Evolutionary conservation across 805 yeast genomes (phyloP).

Genomic region (Saccharomycopsis sp.): DNA sequence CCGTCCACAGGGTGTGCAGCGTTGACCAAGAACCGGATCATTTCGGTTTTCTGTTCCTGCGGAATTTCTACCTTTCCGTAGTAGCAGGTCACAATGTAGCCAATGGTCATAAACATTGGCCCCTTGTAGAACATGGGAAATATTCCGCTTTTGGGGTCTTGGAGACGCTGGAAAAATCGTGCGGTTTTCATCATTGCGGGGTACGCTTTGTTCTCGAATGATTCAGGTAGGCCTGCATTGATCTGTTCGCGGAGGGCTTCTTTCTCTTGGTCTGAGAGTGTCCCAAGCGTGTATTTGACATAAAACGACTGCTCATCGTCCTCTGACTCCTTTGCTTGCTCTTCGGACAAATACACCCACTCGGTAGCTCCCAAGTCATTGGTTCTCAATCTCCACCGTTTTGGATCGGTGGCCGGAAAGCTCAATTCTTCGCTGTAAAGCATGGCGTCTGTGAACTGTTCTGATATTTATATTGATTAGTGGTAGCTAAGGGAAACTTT

Average conservation of each 20-base stretch:
- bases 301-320: conserved; percentile 38
- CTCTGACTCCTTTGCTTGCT: conserved; percentile 32
- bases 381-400: conserved; percentile 67
- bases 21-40: conserved; percentile 82
- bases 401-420: conserved; percentile 59
- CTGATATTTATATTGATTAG: too few species aligned
- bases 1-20: conserved; percentile 96
- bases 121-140: conserved; percentile 94
- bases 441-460: too few species aligned
- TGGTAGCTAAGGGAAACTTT: too few species aligned
- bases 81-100: conserved; percentile 71
- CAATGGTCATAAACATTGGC: conserved; percentile 95
- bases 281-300: conserved; percentile 44
- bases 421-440: conserved; percentile 57
- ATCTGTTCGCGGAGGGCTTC: conserved; percentile 26
- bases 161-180: conserved; percentile 58
- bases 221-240: background rate
- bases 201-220: background rate
- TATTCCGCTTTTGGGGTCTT: conserved; percentile 70
- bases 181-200: conserved; percentile 48
- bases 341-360: conserved; percentile 61
- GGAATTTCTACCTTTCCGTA: conserved; percentile 64
- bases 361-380: conserved; percentile 69
- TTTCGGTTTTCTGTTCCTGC: conserved; percentile 55
- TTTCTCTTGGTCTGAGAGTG: conserved; percentile 23